Conservation (phyloP, 176 grass and related monocot species). For the Zea luxurians region DNA sequence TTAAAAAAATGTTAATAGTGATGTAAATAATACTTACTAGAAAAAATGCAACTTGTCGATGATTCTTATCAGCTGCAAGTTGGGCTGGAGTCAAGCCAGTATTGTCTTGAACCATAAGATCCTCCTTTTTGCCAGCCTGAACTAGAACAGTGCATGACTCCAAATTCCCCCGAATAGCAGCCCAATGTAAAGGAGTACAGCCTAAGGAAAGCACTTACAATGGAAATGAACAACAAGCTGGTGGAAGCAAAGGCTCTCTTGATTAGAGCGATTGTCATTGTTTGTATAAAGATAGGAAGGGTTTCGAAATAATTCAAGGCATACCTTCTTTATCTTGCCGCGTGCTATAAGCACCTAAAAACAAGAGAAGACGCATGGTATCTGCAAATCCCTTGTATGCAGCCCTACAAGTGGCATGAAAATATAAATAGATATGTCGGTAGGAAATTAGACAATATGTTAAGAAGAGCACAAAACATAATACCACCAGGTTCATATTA, state of each 20-base stretch:
- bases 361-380: slow-evolving; percentile 88
- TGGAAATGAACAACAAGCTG: slow-evolving; percentile 33
- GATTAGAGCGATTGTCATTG: background rate
- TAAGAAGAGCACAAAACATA: background rate
- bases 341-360: slow-evolving; percentile 82
- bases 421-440: slow-evolving; percentile 14
- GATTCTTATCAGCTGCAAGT: slow-evolving; percentile 84
- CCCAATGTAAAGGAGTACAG: slow-evolving; percentile 98
- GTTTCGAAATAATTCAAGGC: slow-evolving; percentile 19
- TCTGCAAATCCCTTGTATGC: slow-evolving; percentile 95
- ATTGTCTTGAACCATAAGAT: slow-evolving; percentile 73
- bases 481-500: background rate
- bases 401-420: slow-evolving; percentile 63
- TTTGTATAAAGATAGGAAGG: slow-evolving; percentile 13
- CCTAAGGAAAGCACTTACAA: slow-evolving; percentile 54
- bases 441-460: slow-evolving; percentile 26
- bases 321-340: slow-evolving; percentile 96
- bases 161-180: slow-evolving; percentile 93
- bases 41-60: slow-evolving; percentile 91
- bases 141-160: slow-evolving; percentile 86
- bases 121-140: slow-evolving; percentile 96
- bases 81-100: slow-evolving; percentile 92
- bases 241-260: background rate
- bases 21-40: slow-evolving; percentile 70
- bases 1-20: background rate